phyloP scores from a whole-genome alignment of 257 asterid genomes.

The Coffea canephora region DNA sequence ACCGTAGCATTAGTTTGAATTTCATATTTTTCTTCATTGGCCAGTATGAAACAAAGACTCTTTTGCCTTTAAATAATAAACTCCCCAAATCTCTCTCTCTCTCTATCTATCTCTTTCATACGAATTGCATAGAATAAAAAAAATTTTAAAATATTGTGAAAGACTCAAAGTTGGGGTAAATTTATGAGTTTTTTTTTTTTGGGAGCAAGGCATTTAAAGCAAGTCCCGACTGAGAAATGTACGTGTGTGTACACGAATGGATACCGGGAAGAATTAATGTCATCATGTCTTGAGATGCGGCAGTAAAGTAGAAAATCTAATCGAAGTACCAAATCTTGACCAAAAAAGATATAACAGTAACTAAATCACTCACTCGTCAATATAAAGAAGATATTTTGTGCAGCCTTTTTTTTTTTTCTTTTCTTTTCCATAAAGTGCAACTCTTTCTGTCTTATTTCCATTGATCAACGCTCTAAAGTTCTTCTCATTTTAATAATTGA shows the following conservation, averaged over 20 bases:
- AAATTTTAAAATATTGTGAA: too few species aligned
- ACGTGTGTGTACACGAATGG: neutral
- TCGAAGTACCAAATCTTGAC: neutral
- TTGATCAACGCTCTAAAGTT: neutral
- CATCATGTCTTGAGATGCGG: neutral
- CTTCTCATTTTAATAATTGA: neutral
- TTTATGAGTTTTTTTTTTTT: too few species aligned
- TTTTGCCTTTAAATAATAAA: too few species aligned
- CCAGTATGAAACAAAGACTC: too few species aligned
- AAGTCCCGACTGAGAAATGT: too few species aligned
- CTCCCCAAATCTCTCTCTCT: too few species aligned
- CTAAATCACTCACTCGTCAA: neutral
- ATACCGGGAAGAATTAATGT: neutral
- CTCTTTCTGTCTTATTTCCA: neutral
- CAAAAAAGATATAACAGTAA: neutral
- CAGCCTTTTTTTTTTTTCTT: neutral
- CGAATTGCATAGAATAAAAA: too few species aligned
- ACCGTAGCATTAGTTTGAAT: neutral
- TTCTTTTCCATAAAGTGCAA: neutral
- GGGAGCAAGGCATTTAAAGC: too few species aligned
- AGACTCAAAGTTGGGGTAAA: too few species aligned
- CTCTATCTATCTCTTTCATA: too few species aligned
- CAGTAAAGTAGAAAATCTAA: neutral
- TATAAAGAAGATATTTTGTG: neutral
- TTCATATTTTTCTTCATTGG: too few species aligned